A percentile compares a stretch with the other conserved stretches of the same genome.
Evolutionary conservation across 1,284 basidiomycete species (phyloP).

Genomic region (Ustilago crameri): DNA sequence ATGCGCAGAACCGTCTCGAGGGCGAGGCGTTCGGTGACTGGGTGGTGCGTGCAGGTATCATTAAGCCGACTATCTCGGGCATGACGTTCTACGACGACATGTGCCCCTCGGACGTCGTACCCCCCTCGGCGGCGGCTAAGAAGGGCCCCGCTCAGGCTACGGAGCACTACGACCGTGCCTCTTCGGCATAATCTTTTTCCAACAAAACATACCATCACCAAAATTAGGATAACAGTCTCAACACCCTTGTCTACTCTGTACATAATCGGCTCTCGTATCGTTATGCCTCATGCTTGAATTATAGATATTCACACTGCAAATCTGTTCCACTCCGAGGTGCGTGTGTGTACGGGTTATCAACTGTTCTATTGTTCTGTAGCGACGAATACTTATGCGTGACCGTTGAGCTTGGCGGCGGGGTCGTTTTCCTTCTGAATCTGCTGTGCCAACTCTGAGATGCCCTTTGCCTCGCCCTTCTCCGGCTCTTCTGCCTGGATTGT

Average conservation of each 20-base stretch:
- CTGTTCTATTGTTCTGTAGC: too few species aligned
- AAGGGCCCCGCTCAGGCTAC: constrained; percentile 43
- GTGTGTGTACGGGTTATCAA: too few species aligned
- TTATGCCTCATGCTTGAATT: too few species aligned
- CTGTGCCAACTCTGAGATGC: constrained; percentile 36
- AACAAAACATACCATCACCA: neutral
- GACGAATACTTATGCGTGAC: too few species aligned
- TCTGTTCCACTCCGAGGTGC: too few species aligned
- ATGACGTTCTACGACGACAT: constrained; percentile 62
- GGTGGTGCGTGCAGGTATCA: constrained; percentile 74
- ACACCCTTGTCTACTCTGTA: constrained; percentile 7
- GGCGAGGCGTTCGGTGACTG: constrained; percentile 96
- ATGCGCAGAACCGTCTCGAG: constrained; percentile 86
- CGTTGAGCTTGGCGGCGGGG: constrained; percentile 16
- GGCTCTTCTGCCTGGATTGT: constrained; percentile 58
- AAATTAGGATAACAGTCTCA: constrained; percentile 8
- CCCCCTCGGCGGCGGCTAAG: constrained; percentile 42
- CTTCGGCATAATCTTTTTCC: constrained; percentile 21
- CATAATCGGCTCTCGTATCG: too few species aligned
- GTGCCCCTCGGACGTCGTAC: constrained; percentile 43
- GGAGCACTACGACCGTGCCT: constrained; percentile 51
- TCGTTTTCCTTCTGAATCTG: constrained; percentile 40
- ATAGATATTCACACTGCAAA: too few species aligned
- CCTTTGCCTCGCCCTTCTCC: constrained; percentile 40
- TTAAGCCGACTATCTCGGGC: constrained; percentile 61